Evolutionary conservation across 2,329 filamentous ascomycete species (phyloP).

Genomic region (Nothophaeocryptopus gaeumannii): DNA sequence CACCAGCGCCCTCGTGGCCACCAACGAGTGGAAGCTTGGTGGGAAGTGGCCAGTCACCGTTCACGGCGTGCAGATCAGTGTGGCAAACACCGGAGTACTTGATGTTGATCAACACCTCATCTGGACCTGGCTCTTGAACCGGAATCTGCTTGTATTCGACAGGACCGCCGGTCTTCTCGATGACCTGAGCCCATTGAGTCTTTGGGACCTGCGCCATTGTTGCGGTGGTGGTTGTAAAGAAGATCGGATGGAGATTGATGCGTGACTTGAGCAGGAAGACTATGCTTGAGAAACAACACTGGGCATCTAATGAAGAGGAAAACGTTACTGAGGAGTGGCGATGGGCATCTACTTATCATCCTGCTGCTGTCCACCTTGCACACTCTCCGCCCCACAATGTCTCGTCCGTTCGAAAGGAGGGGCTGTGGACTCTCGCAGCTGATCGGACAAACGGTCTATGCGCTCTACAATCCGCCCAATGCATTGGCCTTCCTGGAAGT

Average conservation of each 20-base stretch:
- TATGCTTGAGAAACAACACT: constrained; percentile 4
- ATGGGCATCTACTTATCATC: constrained; percentile 16
- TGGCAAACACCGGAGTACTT: constrained; percentile 90
- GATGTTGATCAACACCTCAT: constrained; percentile 89
- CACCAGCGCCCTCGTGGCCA: constrained; percentile 73
- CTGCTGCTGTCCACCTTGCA: background rate
- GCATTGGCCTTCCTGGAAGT: constrained; percentile 14
- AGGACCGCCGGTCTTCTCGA: constrained; percentile 73
- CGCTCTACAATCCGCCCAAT: constrained; percentile 8
- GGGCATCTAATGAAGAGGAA: constrained; percentile 3
- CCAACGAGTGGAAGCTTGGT: constrained; percentile 83
- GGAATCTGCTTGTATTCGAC: constrained; percentile 76
- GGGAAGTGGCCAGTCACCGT: constrained; percentile 84
- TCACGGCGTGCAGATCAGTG: constrained; percentile 77
- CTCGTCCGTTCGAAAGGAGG: constrained; percentile 20
- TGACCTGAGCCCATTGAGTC: constrained; percentile 87
- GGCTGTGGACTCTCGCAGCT: constrained; percentile 11
- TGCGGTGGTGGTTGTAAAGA: background rate
- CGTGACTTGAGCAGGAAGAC: constrained; percentile 6
- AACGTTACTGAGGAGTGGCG: too few species aligned
- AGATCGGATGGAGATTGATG: constrained; percentile 5
- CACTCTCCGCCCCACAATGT: constrained; percentile 12
- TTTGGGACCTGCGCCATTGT: constrained; percentile 61
- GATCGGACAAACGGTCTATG: constrained; percentile 21
- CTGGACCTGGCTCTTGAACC: constrained; percentile 74